Percentiles rank a stretch among this genome's conserved stretches.
Evolutionary conservation across 106 monocot genomes (phyloP).

Genomic region (Dactylorhiza incarnata): DNA sequence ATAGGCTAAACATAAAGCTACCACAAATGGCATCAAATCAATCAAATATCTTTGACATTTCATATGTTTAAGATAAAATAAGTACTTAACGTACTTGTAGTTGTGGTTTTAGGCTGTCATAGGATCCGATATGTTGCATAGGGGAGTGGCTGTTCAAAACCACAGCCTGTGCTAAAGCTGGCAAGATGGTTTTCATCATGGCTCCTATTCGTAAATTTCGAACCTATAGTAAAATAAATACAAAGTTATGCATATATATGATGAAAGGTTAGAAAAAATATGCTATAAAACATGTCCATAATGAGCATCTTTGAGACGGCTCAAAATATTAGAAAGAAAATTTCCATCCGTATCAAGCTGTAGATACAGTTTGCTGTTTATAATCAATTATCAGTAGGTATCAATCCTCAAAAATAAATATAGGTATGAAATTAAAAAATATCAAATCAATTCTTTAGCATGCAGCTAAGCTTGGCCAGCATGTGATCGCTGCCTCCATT

Average conservation of each 20-base stretch:
- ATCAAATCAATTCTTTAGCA: background rate
- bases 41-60: background rate
- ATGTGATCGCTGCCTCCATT: background rate
- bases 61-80: too few relatives aligned
- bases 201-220: constrained; percentile 90
- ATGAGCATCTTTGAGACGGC: background rate
- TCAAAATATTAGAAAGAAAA: background rate
- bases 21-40: background rate
- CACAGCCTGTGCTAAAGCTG: constrained; percentile 83
- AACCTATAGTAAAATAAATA: constrained; percentile 37
- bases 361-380: background rate
- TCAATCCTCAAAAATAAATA: background rate
- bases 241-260: background rate
- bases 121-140: constrained; percentile 11
- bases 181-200: constrained; percentile 93
- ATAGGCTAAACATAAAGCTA: background rate
- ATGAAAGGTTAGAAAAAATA: background rate
- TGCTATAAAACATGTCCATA: background rate
- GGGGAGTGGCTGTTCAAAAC: constrained; percentile 37
- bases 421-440: background rate
- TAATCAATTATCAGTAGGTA: background rate
- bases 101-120: constrained; percentile 44
- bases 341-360: background rate
- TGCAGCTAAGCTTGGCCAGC: background rate
- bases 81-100: constrained; percentile 49